Percentiles rank a stretch among this genome's conserved stretches.
These are phyloP conservation scores for Hymenoscyphus albidus DNA, from an alignment of 2,329 filamentous ascomycete genomes.

Conservation along the genomic window DNA sequence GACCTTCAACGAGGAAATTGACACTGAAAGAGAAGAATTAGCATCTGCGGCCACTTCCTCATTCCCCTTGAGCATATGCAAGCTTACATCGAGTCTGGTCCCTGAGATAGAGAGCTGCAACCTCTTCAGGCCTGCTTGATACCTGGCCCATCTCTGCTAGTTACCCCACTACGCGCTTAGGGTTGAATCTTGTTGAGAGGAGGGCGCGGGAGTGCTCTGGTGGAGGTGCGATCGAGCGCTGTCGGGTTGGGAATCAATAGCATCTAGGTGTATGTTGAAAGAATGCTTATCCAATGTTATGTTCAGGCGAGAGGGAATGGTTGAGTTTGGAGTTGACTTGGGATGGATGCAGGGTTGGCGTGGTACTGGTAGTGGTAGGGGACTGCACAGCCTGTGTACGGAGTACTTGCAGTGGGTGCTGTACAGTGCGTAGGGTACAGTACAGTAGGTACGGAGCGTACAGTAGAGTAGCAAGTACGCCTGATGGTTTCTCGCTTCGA, in stretches of 20 bases:
- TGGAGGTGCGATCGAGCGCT: slow-evolving; percentile 28
- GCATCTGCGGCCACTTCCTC: slow-evolving; percentile 16
- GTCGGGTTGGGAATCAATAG: slow-evolving; percentile 23
- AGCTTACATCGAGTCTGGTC: slow-evolving; percentile 86
- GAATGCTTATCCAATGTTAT: slow-evolving; percentile 27
- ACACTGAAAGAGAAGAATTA: slow-evolving; percentile 54
- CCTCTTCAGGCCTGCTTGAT: slow-evolving; percentile 83
- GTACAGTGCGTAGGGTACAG: too few relatives aligned
- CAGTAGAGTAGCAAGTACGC: too few relatives aligned
- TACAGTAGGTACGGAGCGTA: too few relatives aligned
- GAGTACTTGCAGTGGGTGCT: neutral
- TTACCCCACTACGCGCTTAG: slow-evolving; percentile 31
- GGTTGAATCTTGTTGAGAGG: neutral
- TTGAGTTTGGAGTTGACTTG: slow-evolving; percentile 7
- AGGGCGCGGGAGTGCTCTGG: neutral
- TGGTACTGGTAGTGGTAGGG: neutral
- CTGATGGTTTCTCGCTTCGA: too few relatives aligned
- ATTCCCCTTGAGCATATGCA: slow-evolving; percentile 15
- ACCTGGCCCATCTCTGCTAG: slow-evolving; percentile 76
- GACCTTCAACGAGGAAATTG: slow-evolving; percentile 77
- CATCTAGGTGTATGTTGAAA: slow-evolving; percentile 31
- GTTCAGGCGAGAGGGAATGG: slow-evolving; percentile 11
- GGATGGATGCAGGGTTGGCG: slow-evolving; percentile 7
- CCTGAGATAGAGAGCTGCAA: slow-evolving; percentile 73
- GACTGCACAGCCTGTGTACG: neutral